Conservation (phyloP, 257 asterid species). For the Ilex aquifolium region DNA sequence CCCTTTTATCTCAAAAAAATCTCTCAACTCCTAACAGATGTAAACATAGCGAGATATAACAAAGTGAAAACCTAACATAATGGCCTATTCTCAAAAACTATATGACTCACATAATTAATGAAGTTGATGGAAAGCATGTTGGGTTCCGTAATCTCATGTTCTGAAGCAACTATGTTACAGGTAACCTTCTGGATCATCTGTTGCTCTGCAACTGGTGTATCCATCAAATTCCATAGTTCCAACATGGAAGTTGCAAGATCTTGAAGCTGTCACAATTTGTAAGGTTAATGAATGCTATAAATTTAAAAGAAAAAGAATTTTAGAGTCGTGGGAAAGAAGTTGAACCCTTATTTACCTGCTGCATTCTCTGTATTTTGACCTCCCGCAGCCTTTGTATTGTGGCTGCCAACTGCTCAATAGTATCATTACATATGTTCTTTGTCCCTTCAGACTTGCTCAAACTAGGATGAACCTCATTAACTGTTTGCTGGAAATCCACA, state of each 20-base stretch:
- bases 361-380: constrained; percentile 76
- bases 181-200: constrained; percentile 78
- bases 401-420: constrained; percentile 58
- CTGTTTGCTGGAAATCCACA: constrained; percentile 68
- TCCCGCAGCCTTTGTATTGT: constrained; percentile 59
- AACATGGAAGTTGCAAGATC: constrained; percentile 80
- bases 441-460: constrained; percentile 69
- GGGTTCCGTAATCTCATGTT: constrained; percentile 77
- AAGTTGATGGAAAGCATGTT: constrained; percentile 67
- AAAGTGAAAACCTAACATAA: neutral
- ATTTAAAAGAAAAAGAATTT: constrained; percentile 1
- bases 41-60: neutral
- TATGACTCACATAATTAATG: constrained; percentile 56
- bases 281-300: constrained; percentile 17
- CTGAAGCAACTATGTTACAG: constrained; percentile 85
- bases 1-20: neutral
- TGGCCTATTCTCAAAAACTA: neutral
- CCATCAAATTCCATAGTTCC: constrained; percentile 99
- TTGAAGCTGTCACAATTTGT: constrained; percentile 49
- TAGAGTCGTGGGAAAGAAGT: too few relatives aligned
- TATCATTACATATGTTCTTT: constrained; percentile 59
- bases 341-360: constrained; percentile 46
- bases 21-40: neutral
- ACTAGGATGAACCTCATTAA: constrained; percentile 73
- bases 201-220: constrained; percentile 91